Conservation (phyloP, 78 protist species). For the Polysphondylium violaceum region DNA sequence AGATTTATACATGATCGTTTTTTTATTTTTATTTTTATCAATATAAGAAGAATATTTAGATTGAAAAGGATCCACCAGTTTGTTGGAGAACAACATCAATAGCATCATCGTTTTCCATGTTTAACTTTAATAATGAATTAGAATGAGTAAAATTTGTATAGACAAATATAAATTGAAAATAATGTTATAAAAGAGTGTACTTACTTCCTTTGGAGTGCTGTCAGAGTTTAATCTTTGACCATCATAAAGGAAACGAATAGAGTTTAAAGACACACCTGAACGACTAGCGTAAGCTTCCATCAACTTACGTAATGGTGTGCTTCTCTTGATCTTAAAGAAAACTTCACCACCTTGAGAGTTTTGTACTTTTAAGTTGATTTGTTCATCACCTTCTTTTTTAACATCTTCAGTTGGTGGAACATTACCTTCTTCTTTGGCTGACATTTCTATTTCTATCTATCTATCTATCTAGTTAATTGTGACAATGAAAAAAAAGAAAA, state of each 20-base stretch:
- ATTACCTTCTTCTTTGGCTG: conserved; percentile 39
- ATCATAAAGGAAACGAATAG: conserved; percentile 81
- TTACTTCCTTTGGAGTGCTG: conserved; percentile 65
- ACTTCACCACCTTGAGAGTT: conserved; percentile 48
- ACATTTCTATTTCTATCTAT: conserved; percentile 10
- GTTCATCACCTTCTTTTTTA: conserved; percentile 30
- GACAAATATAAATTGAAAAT: not conserved
- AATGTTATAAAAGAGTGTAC: not conserved
- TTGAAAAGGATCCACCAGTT: conserved; percentile 53
- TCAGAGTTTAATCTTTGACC: conserved; percentile 73
- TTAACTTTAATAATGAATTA: not conserved
- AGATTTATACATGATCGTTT: too few relatives aligned
- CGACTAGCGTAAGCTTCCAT: conserved; percentile 50
- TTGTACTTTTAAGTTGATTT: conserved; percentile 47
- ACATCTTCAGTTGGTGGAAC: not conserved
- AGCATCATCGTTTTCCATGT: conserved; percentile 77
- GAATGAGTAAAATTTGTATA: not conserved
- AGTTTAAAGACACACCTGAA: not conserved
- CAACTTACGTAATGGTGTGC: conserved; percentile 68
- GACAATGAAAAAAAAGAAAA: too few relatives aligned
- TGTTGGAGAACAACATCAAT: conserved; percentile 72
- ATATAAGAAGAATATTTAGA: too few relatives aligned
- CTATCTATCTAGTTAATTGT: too few relatives aligned
- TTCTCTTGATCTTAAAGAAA: conserved; percentile 75
- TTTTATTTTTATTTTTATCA: too few relatives aligned